Conservation (phyloP, 108 stramenopile species). For the Pseudonitzschia pungens region DNA sequence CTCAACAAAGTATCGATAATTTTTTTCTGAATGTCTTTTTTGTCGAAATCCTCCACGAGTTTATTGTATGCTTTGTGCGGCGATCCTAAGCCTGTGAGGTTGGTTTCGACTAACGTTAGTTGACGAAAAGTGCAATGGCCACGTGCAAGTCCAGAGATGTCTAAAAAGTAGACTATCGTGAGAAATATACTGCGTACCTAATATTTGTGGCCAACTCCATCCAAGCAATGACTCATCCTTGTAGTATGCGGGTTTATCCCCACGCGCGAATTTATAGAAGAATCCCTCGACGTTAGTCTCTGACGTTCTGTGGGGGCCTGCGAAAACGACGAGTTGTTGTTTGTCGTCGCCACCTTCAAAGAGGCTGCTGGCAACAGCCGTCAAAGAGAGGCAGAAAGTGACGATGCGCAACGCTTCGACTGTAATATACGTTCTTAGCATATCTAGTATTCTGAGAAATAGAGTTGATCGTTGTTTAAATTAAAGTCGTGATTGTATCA, state of each 20-base stretch:
- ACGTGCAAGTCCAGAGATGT: neutral
- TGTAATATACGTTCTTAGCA: no score
- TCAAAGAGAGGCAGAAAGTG: neutral
- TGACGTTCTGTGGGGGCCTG: conserved; percentile 30
- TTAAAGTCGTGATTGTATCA: no score
- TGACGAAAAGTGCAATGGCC: neutral
- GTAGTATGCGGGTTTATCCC: neutral
- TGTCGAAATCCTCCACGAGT: conserved; percentile 16
- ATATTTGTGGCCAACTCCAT: conserved; percentile 13
- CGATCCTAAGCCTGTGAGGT: neutral
- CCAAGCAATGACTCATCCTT: conserved; percentile 5
- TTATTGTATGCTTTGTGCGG: neutral
- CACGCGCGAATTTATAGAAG: conserved; percentile 14
- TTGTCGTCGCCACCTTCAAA: neutral
- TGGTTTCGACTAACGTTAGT: neutral
- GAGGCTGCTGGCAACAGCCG: neutral
- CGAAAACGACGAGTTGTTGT: conserved; percentile 28
- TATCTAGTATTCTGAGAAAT: no score
- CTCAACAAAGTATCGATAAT: conserved; percentile 9
- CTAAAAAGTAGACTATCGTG: neutral
- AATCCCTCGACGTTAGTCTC: conserved; percentile 23
- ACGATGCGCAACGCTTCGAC: no score
- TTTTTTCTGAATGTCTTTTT: conserved; percentile 15
- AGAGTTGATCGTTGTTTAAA: no score
- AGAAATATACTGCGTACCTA: neutral